A percentile compares a stretch with the other conserved stretches of the same genome.
Conservation (phyloP, 805 yeast species). For the Suhomyces tanzawaensis region DNA sequence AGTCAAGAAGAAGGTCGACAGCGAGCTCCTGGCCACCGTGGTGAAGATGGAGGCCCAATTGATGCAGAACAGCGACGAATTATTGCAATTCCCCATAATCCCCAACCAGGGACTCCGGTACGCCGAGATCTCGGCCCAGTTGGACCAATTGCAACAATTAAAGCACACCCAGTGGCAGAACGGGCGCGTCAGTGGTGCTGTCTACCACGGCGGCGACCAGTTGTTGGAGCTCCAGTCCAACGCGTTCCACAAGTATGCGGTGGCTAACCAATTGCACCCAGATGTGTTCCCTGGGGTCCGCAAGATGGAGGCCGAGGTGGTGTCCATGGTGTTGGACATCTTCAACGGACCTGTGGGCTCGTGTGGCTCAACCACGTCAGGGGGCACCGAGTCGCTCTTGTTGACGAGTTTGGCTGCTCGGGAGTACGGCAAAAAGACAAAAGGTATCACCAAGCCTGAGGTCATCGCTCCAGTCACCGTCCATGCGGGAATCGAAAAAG, state of each 20-base stretch:
- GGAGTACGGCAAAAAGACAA: constrained; percentile 58
- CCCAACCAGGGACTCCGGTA: constrained; percentile 61
- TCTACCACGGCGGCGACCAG: constrained; percentile 91
- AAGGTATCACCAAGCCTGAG: constrained; percentile 70
- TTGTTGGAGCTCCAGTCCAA: constrained; percentile 68
- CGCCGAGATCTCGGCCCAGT: constrained; percentile 44
- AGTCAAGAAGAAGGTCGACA: constrained; percentile 53
- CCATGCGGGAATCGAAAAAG: constrained; percentile 95
- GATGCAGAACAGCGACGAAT: constrained; percentile 49
- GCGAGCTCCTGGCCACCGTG: constrained; percentile 52
- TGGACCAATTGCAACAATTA: constrained; percentile 49
- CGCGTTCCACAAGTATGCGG: constrained; percentile 74
- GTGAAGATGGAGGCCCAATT: constrained; percentile 53
- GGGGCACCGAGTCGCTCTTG: constrained; percentile 92
- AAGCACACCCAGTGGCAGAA: constrained; percentile 77
- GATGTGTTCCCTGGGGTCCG: constrained; percentile 96
- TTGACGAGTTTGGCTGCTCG: constrained; percentile 88
- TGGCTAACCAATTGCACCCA: constrained; percentile 94
- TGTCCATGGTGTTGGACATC: constrained; percentile 78
- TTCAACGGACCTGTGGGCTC: constrained; percentile 68
- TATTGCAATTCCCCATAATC: constrained; percentile 45
- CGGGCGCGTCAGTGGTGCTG: constrained; percentile 93
- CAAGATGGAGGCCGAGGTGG: constrained; percentile 95
- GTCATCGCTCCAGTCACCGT: constrained; percentile 85
- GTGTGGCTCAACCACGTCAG: constrained; percentile 81